Conservation (phyloP, 2,329 filamentous ascomycete species). For the Curvularia eragrostidis region DNA sequence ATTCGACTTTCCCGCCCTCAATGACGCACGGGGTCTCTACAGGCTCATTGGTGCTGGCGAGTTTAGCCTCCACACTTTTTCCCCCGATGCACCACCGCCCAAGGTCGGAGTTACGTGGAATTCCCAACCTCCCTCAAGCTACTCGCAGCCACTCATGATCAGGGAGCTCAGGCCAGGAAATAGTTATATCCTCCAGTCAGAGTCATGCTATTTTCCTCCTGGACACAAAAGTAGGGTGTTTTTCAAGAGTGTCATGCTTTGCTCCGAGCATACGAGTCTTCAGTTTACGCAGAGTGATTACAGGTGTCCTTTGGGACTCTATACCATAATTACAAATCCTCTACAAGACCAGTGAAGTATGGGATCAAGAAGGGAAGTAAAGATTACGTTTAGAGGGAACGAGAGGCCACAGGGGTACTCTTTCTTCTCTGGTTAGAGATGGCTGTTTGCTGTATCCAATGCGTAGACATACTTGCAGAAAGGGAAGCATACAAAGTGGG, state of each 20-base stretch:
- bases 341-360: not conserved
- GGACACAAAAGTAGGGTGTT: not conserved
- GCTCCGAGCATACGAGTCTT: not conserved
- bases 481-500: not conserved
- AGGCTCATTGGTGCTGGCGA: conserved; percentile 19
- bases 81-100: conserved; percentile 28
- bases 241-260: not conserved
- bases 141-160: conserved; percentile 28
- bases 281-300: not conserved
- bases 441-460: not conserved
- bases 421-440: not conserved
- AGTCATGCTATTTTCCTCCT: conserved; percentile 31
- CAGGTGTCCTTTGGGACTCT: not conserved
- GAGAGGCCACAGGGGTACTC: not conserved
- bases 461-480: not conserved
- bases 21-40: not conserved
- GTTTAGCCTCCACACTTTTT: conserved; percentile 37
- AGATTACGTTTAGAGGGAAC: not conserved
- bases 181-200: conserved; percentile 32
- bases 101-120: conserved; percentile 30
- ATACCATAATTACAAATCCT: not conserved
- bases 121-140: conserved; percentile 29
- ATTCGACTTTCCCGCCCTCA: conserved; percentile 35
- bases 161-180: conserved; percentile 30
- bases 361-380: not conserved